Evolutionary conservation across 352 stramenopile genomes (phyloP).

Genomic region (Phytopythium helicoides): DNA sequence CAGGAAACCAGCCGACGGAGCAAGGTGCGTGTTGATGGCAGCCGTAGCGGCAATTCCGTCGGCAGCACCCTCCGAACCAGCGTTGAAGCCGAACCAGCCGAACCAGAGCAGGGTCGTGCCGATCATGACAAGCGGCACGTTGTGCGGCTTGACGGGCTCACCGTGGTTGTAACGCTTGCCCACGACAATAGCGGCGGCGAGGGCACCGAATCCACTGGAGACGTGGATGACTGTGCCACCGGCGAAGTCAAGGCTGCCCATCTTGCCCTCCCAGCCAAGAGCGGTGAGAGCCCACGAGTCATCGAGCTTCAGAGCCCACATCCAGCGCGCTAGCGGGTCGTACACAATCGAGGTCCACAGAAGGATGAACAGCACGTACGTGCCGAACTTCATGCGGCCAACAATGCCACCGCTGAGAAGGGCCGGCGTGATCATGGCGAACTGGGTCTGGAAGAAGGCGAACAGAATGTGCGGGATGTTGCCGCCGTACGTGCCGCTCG

Average conservation of each 20-base stretch:
- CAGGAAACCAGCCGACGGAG: conserved; percentile 59
- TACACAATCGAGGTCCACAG: conserved; percentile 85
- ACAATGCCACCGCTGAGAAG: conserved; percentile 79
- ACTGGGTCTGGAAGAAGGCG: conserved; percentile 82
- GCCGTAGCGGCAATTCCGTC: conserved; percentile 65
- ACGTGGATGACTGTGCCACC: conserved; percentile 91
- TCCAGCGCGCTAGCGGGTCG: conserved; percentile 81
- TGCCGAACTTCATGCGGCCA: no score
- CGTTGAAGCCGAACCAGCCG: conserved; percentile 88
- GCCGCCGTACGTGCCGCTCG: conserved; percentile 58
- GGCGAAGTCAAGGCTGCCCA: conserved; percentile 61
- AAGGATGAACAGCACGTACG: conserved; percentile 77
- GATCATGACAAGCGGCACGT: conserved; percentile 85
- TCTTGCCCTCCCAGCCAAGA: conserved; percentile 65
- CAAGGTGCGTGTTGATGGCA: conserved; percentile 75
- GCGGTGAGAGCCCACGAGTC: conserved; percentile 34
- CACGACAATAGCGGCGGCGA: conserved; percentile 68
- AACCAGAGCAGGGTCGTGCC: conserved; percentile 77
- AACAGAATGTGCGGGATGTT: conserved; percentile 72
- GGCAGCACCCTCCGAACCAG: conserved; percentile 53
- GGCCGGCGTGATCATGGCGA: conserved; percentile 78
- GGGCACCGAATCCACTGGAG: conserved; percentile 69
- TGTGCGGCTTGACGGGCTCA: conserved; percentile 73
- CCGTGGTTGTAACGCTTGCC: conserved; percentile 74
- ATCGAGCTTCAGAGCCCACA: conserved; percentile 77